A percentile compares a stretch with the other conserved stretches of the same genome.
These are phyloP conservation scores for Penicillium sp. DNA, from an alignment of 2,329 filamentous ascomycete species.

Conservation along the genomic window DNA sequence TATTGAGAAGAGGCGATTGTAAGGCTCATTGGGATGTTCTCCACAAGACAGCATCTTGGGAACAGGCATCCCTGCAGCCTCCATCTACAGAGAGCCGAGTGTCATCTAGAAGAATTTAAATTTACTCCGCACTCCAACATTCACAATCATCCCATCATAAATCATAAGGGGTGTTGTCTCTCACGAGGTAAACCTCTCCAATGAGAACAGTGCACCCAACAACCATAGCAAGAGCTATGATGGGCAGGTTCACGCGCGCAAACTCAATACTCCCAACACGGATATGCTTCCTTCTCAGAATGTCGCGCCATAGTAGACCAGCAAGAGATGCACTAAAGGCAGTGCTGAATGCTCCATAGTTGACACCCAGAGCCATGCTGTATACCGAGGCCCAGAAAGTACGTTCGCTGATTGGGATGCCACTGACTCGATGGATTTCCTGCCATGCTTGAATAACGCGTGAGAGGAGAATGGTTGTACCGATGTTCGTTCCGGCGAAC, in stretches of 20 bases:
- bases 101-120: no score
- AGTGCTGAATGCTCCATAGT: conserved; percentile 69
- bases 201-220: conserved; percentile 59
- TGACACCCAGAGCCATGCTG: conserved; percentile 68
- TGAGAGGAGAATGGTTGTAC: conserved; percentile 67
- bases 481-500: conserved; percentile 74
- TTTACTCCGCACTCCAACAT: no score
- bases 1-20: neutral
- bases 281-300: conserved; percentile 64
- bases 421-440: conserved; percentile 50
- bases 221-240: conserved; percentile 65
- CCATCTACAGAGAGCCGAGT: no score
- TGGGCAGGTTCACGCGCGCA: conserved; percentile 63
- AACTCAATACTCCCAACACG: conserved; percentile 61
- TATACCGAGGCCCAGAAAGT: conserved; percentile 72
- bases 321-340: conserved; percentile 69
- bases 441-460: conserved; percentile 67
- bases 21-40: neutral
- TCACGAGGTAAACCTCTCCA: conserved; percentile 59
- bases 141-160: conserved; percentile 6
- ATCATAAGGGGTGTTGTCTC: conserved; percentile 40
- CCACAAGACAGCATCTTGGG: neutral
- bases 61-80: neutral
- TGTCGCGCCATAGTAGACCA: conserved; percentile 68
- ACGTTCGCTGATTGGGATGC: conserved; percentile 54